Evolutionary conservation across 345 rosid genomes (phyloP).

Genomic region (Murraya paniculata): DNA sequence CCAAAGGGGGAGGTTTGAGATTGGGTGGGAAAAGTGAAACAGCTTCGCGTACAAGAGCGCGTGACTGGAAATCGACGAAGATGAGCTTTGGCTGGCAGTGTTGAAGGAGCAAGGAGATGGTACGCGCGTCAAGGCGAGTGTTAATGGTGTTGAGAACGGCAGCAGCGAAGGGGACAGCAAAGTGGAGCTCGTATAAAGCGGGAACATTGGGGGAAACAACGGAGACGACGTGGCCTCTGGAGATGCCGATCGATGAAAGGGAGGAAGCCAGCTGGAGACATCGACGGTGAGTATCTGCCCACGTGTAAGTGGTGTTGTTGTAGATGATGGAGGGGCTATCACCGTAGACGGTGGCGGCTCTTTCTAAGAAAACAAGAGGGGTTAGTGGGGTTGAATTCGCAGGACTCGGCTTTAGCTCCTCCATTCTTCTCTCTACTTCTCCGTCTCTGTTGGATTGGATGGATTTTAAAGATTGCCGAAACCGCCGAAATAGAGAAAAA

Average conservation of each 20-base stretch:
- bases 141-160: slow-evolving; percentile 78
- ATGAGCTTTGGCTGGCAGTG: slow-evolving; percentile 69
- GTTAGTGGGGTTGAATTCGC: slow-evolving; percentile 56
- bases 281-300: slow-evolving; percentile 73
- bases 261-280: slow-evolving; percentile 78
- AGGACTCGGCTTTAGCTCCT: slow-evolving; percentile 32
- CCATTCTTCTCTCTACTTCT: slow-evolving; percentile 2
- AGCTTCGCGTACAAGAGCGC: slow-evolving; percentile 48
- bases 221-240: slow-evolving; percentile 57
- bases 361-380: slow-evolving; percentile 45
- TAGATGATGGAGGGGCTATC: slow-evolving; percentile 62
- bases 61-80: slow-evolving; percentile 55
- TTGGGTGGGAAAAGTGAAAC: slow-evolving; percentile 33
- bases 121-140: slow-evolving; percentile 80
- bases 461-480: too few species aligned
- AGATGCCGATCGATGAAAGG: slow-evolving; percentile 51
- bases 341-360: slow-evolving; percentile 74
- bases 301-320: slow-evolving; percentile 49
- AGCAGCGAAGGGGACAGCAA: slow-evolving; percentile 79
- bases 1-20: slow-evolving; percentile 38
- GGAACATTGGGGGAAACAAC: slow-evolving; percentile 68
- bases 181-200: slow-evolving; percentile 92
- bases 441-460: too few species aligned
- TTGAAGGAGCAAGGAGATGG: slow-evolving; percentile 57
- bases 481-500: too few species aligned